phyloP scores from a whole-genome alignment of 805 yeast species.

The Isabelozyma pseudorhagii region DNA sequence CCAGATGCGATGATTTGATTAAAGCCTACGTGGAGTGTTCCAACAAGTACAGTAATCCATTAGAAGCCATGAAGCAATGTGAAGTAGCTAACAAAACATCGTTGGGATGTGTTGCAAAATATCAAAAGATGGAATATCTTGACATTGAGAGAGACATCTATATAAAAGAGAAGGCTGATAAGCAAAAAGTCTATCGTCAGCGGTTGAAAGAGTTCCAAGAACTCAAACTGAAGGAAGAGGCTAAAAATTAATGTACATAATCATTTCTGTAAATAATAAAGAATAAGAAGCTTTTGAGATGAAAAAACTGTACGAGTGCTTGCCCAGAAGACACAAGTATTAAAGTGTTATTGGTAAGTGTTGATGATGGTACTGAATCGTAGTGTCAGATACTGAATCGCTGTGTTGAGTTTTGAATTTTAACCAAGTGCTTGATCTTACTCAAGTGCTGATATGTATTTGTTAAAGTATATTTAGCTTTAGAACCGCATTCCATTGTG shows the following conservation, averaged over 20 bases:
- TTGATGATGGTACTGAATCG: no score
- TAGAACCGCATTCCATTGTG: no score
- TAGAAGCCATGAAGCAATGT: conserved; percentile 68
- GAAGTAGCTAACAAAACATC: conserved; percentile 54
- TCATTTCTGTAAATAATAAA: neutral
- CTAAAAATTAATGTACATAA: neutral
- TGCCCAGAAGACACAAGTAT: no score
- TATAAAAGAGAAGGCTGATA: conserved; percentile 50
- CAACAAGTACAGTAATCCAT: conserved; percentile 48
- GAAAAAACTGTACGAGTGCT: no score
- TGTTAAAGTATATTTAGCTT: no score
- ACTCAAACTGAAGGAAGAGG: neutral
- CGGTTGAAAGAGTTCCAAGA: neutral
- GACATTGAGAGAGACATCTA: conserved; percentile 68
- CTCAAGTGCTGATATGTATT: no score
- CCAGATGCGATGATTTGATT: conserved; percentile 65
- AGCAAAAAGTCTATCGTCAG: conserved; percentile 8
- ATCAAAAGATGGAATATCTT: conserved; percentile 60
- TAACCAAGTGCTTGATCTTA: no score
- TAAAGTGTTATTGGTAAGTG: no score
- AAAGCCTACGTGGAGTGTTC: conserved; percentile 69
- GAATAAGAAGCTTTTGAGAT: no score
- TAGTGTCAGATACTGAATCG: no score
- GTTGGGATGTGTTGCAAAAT: conserved; percentile 59
- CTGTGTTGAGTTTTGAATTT: no score